A percentile compares a stretch with the other conserved stretches of the same genome.
These are phyloP conservation scores for Erodium chrysanthum DNA, from an alignment of 441 rosid species.

Conservation along the genomic window DNA sequence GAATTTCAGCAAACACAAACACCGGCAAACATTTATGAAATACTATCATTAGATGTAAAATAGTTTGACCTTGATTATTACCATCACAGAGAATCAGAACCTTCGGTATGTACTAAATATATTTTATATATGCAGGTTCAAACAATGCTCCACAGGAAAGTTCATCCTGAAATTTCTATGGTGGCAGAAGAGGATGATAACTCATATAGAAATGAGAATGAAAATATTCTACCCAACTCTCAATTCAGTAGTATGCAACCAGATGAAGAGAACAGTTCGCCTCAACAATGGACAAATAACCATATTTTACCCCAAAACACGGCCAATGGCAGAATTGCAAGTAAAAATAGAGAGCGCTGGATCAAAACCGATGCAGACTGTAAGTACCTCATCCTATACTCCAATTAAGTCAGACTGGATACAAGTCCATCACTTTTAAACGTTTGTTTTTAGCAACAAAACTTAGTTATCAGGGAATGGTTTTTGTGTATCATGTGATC, in stretches of 20 bases:
- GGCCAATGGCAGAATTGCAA: conserved; percentile 28
- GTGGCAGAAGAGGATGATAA: conserved; percentile 25
- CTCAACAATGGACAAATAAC: conserved; percentile 18
- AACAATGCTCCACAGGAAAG: conserved; percentile 56
- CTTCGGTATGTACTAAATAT: background rate
- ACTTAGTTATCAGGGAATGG: too few relatives aligned
- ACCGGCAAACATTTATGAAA: background rate
- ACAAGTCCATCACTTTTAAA: too few relatives aligned
- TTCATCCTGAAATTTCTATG: conserved; percentile 55
- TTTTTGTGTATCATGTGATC: too few relatives aligned
- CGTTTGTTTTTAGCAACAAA: too few relatives aligned
- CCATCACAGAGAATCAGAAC: background rate
- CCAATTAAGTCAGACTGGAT: background rate
- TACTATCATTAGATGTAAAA: background rate
- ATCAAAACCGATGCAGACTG: conserved; percentile 87
- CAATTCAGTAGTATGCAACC: conserved; percentile 11
- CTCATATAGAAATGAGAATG: conserved; percentile 18
- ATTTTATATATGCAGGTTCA: conserved; percentile 40
- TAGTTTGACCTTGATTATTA: background rate
- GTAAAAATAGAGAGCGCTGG: conserved; percentile 59
- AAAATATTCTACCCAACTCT: conserved; percentile 9
- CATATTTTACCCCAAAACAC: conserved; percentile 10
- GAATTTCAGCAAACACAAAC: background rate
- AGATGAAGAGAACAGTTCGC: conserved; percentile 26
- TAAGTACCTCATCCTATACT: conserved; percentile 36